phyloP scores from a whole-genome alignment of 371 early-diverging fungal species.

The Apophysomyces elegans region DNA sequence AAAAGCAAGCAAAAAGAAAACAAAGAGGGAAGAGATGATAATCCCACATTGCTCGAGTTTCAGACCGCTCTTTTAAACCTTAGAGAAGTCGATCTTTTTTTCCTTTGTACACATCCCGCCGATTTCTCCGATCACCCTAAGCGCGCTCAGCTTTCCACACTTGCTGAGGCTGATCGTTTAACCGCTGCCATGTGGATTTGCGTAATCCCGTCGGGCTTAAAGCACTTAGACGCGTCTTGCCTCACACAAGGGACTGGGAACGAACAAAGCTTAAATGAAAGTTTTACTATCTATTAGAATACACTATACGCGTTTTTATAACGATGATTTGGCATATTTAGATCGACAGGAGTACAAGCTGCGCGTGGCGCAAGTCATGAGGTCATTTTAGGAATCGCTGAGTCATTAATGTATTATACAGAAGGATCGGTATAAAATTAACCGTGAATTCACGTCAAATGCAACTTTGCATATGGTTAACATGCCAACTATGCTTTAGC shows the following conservation, averaged over 20 bases:
- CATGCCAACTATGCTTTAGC: no score
- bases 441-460: no score
- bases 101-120: background rate
- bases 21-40: background rate
- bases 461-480: no score
- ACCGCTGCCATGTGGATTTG: constrained; percentile 8
- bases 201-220: constrained; percentile 5
- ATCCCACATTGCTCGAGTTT: background rate
- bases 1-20: background rate
- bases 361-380: constrained; percentile 1
- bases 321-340: no score
- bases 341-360: background rate
- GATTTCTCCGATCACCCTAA: background rate
- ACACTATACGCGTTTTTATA: no score
- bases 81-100: constrained; percentile 6
- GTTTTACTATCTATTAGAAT: no score
- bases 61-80: constrained; percentile 1
- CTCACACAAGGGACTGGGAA: no score
- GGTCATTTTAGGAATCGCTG: no score
- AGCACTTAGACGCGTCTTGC: background rate
- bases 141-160: background rate
- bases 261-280: no score
- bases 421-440: no score
- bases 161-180: constrained; percentile 7
- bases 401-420: no score